Evolutionary conservation across 2,329 filamentous ascomycete genomes (phyloP).

Genomic region (Salinomyces thailandicus): DNA sequence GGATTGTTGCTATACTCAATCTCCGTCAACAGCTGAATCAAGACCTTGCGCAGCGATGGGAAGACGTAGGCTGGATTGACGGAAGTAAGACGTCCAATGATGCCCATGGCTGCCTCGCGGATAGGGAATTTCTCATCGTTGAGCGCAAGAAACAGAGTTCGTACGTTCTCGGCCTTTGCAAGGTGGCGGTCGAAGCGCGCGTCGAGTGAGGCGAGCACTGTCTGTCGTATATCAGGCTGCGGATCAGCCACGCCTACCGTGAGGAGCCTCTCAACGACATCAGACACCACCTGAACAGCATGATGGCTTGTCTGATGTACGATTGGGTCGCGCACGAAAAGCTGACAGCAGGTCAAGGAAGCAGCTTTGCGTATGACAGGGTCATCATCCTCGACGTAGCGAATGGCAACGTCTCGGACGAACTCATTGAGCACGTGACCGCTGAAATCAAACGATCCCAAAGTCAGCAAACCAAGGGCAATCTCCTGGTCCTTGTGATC

Average conservation of each 20-base stretch:
- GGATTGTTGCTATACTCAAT: constrained; percentile 92
- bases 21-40: constrained; percentile 92
- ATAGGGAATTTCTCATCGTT: constrained; percentile 93
- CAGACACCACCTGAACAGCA: constrained; percentile 90
- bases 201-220: constrained; percentile 80
- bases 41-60: constrained; percentile 82
- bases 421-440: constrained; percentile 95
- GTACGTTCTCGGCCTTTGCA: constrained; percentile 95
- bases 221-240: constrained; percentile 77
- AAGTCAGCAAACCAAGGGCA: constrained; percentile 81
- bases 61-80: constrained; percentile 97
- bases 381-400: constrained; percentile 95
- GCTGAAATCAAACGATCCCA: constrained; percentile 95
- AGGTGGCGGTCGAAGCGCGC: constrained; percentile 90
- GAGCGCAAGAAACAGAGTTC: constrained; percentile 85
- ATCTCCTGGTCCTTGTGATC: constrained; percentile 76
- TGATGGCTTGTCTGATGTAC: constrained; percentile 97
- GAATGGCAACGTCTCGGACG: constrained; percentile 93
- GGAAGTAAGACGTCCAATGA: constrained; percentile 83
- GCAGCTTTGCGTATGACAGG: constrained; percentile 87
- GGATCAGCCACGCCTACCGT: constrained; percentile 89
- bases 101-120: constrained; percentile 86
- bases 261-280: constrained; percentile 92
- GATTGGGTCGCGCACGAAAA: constrained; percentile 93
- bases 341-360: constrained; percentile 90